These are phyloP conservation scores for Kluyveromyces marxianus DNA, from an alignment of 1,139 yeast genomes.

Conservation along the genomic window DNA sequence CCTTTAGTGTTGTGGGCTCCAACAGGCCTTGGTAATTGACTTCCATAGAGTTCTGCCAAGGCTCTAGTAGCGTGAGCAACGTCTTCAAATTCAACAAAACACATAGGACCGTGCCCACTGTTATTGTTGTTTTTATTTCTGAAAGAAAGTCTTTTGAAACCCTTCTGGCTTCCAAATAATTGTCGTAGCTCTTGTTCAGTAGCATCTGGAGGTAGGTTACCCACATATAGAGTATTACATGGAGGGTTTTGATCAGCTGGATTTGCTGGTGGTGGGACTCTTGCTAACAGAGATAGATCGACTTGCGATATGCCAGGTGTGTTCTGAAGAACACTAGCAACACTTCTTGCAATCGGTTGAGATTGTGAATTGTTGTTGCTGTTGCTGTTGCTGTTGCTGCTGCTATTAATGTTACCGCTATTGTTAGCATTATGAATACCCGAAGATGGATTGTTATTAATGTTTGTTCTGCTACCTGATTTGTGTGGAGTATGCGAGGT, in stretches of 20 bases:
- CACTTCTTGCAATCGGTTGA: slow-evolving; percentile 5
- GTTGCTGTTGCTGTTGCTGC: too few relatives aligned
- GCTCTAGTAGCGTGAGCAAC: slow-evolving; percentile 91
- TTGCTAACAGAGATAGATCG: slow-evolving; percentile 61
- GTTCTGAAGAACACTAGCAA: slow-evolving; percentile 8
- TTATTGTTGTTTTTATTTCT: slow-evolving; percentile 54
- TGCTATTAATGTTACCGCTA: too few relatives aligned
- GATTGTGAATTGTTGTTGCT: slow-evolving; percentile 10
- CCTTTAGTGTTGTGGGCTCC: slow-evolving; percentile 67
- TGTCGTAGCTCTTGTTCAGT: slow-evolving; percentile 88
- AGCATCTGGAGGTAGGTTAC: slow-evolving; percentile 95
- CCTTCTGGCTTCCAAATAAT: slow-evolving; percentile 80
- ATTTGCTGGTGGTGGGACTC: slow-evolving; percentile 93
- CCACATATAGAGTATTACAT: slow-evolving; percentile 92
- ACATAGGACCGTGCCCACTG: slow-evolving; percentile 86
- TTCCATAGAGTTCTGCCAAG: slow-evolving; percentile 85
- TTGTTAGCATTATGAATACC: slow-evolving; percentile 13
- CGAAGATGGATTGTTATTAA: slow-evolving; percentile 5
- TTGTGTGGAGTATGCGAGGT: slow-evolving; percentile 12
- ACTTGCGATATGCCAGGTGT: slow-evolving; percentile 40
- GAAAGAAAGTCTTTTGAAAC: slow-evolving; percentile 86
- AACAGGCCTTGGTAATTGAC: slow-evolving; percentile 62
- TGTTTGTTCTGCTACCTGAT: slow-evolving; percentile 5
- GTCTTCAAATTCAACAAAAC: slow-evolving; percentile 97
- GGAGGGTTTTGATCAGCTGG: slow-evolving; percentile 99